phyloP scores from a whole-genome alignment of 108 stramenopile genomes.

The Cyclotella baltica region DNA sequence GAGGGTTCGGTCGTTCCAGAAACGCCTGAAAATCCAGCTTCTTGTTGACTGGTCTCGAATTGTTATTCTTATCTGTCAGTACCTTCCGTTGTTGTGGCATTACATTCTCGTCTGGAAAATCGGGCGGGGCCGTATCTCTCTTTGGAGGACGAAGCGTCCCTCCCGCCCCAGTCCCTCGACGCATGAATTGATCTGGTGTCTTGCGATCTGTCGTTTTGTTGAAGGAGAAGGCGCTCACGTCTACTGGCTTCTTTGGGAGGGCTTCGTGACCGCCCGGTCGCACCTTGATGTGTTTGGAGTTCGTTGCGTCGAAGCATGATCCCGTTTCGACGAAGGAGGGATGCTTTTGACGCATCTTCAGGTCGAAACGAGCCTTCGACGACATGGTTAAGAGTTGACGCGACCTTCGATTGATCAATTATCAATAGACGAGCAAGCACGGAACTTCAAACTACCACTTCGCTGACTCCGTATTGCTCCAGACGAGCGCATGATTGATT shows the following conservation, averaged over 20 bases:
- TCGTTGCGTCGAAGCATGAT: slow-evolving; percentile 63
- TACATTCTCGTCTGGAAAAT: slow-evolving; percentile 53
- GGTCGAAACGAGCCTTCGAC: slow-evolving; percentile 15
- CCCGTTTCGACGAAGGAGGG: slow-evolving; percentile 58
- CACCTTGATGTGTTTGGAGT: slow-evolving; percentile 52
- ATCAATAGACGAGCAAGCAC: background rate
- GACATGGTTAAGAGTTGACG: background rate
- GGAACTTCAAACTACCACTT: background rate
- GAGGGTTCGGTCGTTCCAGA: slow-evolving; percentile 83
- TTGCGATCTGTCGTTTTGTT: slow-evolving; percentile 57
- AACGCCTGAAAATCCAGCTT: slow-evolving; percentile 69
- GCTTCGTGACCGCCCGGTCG: slow-evolving; percentile 84
- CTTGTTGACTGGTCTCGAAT: slow-evolving; percentile 27
- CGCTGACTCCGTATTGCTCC: too few relatives aligned
- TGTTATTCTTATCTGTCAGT: slow-evolving; percentile 31
- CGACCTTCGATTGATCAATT: background rate
- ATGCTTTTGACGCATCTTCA: slow-evolving; percentile 40
- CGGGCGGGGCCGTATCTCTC: slow-evolving; percentile 40
- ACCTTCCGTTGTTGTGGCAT: slow-evolving; percentile 7
- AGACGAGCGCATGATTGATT: too few relatives aligned
- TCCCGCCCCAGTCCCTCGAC: slow-evolving; percentile 68
- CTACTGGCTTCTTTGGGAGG: slow-evolving; percentile 61
- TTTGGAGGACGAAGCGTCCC: slow-evolving; percentile 58
- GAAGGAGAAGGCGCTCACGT: slow-evolving; percentile 77
- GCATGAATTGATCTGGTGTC: slow-evolving; percentile 63